phyloP scores from a whole-genome alignment of 805 yeast species.

The Debaryomyces castellii region DNA sequence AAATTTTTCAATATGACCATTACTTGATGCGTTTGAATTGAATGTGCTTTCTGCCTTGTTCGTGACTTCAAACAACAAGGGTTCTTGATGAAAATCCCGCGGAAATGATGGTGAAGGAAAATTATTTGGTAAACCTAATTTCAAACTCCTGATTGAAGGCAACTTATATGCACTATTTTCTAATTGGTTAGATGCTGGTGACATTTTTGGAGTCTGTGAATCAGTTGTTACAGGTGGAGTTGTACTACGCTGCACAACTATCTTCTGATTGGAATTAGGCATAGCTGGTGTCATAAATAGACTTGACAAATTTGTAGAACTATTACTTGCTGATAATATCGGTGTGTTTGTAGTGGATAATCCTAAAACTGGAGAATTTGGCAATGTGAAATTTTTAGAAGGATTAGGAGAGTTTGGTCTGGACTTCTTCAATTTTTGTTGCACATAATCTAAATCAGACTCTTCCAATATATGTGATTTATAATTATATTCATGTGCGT shows the following conservation, averaged over 20 bases:
- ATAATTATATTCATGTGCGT: conserved; percentile 9
- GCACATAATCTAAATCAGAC: conserved; percentile 48
- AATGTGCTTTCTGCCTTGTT: conserved; percentile 10
- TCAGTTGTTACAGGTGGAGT: conserved; percentile 10
- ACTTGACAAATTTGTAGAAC: conserved; percentile 36
- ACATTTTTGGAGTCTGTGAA: conserved; percentile 25
- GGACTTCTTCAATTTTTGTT: conserved; percentile 44
- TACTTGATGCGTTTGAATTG: conserved; percentile 11
- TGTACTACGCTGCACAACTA: background rate
- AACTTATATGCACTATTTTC: conserved; percentile 21
- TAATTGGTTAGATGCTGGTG: conserved; percentile 20
- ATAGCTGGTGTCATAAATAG: conserved; percentile 33
- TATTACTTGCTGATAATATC: conserved; percentile 39
- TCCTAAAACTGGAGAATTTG: conserved; percentile 45
- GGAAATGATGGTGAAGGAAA: conserved; percentile 24
- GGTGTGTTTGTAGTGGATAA: conserved; percentile 40
- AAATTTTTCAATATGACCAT: background rate
- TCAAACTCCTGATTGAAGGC: conserved; percentile 52
- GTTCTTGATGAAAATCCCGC: conserved; percentile 3
- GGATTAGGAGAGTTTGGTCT: conserved; percentile 50
- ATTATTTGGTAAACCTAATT: conserved; percentile 49
- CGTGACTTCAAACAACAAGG: conserved; percentile 2
- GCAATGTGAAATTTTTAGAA: conserved; percentile 35
- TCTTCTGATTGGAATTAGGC: conserved; percentile 7
- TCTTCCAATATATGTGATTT: conserved; percentile 30